Evolutionary conservation across 1,284 basidiomycete genomes (phyloP).

Genomic region (Sporisorium sorghi): DNA sequence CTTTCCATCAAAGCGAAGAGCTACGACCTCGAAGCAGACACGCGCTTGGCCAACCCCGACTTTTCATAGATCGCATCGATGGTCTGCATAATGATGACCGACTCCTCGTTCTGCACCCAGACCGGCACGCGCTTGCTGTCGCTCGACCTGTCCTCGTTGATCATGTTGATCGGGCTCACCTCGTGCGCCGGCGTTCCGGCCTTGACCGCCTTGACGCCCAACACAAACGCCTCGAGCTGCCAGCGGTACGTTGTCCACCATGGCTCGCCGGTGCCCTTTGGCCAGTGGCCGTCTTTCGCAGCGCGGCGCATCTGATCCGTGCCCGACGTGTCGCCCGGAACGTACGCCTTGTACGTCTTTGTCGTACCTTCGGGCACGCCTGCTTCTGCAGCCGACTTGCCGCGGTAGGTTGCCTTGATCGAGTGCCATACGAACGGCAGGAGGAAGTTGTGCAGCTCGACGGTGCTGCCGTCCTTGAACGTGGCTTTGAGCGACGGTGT

Average conservation of each 20-base stretch:
- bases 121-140: conserved; percentile 37
- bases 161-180: conserved; percentile 36
- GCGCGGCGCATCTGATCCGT: conserved; percentile 52
- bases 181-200: conserved; percentile 19
- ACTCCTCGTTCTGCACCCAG: conserved; percentile 57
- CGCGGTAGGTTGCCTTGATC: conserved; percentile 46
- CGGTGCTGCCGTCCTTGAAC: conserved; percentile 44
- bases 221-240: conserved; percentile 54
- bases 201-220: conserved; percentile 33
- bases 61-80: conserved; percentile 56
- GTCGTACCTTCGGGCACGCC: conserved; percentile 30
- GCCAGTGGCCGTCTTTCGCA: conserved; percentile 54
- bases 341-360: conserved; percentile 39
- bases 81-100: conserved; percentile 56
- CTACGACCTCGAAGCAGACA: conserved; percentile 1
- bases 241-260: conserved; percentile 60
- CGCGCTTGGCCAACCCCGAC: conserved; percentile 41
- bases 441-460: conserved; percentile 50
- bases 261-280: conserved; percentile 42
- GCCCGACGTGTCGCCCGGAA: conserved; percentile 29
- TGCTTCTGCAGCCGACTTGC: conserved; percentile 20
- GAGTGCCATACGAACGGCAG: conserved; percentile 49
- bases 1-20: not conserved
- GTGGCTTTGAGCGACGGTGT: conserved; percentile 29
- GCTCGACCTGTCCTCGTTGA: conserved; percentile 35